phyloP scores from a whole-genome alignment of 1,139 yeast species.

The Yamadazyma triangularis region DNA sequence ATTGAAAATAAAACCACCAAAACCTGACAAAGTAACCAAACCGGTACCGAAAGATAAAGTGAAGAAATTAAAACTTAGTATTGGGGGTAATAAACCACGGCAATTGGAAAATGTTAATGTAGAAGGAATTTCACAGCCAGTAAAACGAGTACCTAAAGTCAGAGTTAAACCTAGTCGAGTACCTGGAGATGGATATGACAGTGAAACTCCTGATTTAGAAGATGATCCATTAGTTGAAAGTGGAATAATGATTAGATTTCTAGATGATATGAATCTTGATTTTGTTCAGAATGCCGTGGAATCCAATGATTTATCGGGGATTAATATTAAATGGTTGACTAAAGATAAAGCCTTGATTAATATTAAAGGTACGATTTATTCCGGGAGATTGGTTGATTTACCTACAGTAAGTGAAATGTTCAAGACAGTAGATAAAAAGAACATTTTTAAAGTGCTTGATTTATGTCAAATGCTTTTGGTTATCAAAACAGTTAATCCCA shows the following conservation, averaged over 20 bases:
- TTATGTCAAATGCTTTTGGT: slow-evolving; percentile 82
- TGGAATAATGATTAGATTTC: slow-evolving; percentile 73
- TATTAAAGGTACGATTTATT: slow-evolving; percentile 56
- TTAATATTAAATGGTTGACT: slow-evolving; percentile 79
- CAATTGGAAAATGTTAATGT: slow-evolving; percentile 9
- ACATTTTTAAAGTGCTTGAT: slow-evolving; percentile 82
- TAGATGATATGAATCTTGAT: slow-evolving; percentile 76
- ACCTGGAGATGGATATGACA: slow-evolving; percentile 95
- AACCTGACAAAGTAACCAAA: slow-evolving; percentile 9
- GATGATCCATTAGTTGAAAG: slow-evolving; percentile 92
- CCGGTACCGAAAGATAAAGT: slow-evolving; percentile 12
- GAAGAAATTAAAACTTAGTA: slow-evolving; percentile 19
- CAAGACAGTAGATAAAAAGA: slow-evolving; percentile 87
- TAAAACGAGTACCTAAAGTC: slow-evolving; percentile 51
- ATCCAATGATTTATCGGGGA: slow-evolving; percentile 70
- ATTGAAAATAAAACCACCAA: slow-evolving; percentile 26
- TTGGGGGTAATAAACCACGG: slow-evolving; percentile 15
- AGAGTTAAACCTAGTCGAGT: slow-evolving; percentile 78
- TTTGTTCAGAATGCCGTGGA: slow-evolving; percentile 76
- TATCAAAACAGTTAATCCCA: slow-evolving; percentile 53
- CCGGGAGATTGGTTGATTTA: slow-evolving; percentile 81
- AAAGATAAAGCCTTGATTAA: slow-evolving; percentile 68
- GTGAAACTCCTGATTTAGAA: slow-evolving; percentile 94
- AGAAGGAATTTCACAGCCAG: slow-evolving; percentile 11
- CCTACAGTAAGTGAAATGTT: slow-evolving; percentile 88